Evolutionary conservation across 225 moss, liverwort and hornwort genomes (phyloP), one percentile per base, ranked within the genome.

Genomic region (Marchantia paleacea): DNA sequence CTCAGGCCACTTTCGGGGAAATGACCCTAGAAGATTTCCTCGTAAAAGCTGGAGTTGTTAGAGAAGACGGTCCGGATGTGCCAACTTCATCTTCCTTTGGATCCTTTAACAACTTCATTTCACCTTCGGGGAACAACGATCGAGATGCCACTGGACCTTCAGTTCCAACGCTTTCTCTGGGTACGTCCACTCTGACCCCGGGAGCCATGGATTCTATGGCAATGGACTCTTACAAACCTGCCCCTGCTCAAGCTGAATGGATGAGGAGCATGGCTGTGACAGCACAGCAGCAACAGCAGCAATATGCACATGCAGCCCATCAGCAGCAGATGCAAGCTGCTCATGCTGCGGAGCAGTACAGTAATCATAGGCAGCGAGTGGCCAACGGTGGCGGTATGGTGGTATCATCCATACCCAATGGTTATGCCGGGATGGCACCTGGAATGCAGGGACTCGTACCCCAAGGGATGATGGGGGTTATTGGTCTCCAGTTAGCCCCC

Each of bases 1-100:
- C 90, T 75, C 82, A 87, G n/a, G 84, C 85, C 77, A 93, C 94
- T 0, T 91, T 90, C 20, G 91, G 87, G 16, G 93, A 92, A 83
- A 95, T 99, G 97, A 99, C 97, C 6, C 78, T 99, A 25, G 97
- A 99, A 88, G 97, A 92, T 81, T 99, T 99, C 69, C 90, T 99
- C 70, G 91, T 93, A 20, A 99, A 93, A 80, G 95, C 97, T 1
- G 97, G 97, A 24, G 91, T 95, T 5, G 92, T 95, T 73, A 86
- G 89, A 82, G 97, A 97, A 52, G 95, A 92, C 8, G 77, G 64
- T 9, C 64, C 83, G 2, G 19, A 28, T 24, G 93, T 90, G 76
- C 67, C 85, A 10, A 75, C 82, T 4, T 0, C 69, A 12, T 55
- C 68, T 22, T 7, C 79, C 0, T 79, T 54, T 14, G 85, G 90